These are phyloP conservation scores for Candida michaelii DNA, from an alignment of 805 yeast species.

Conservation along the genomic window DNA sequence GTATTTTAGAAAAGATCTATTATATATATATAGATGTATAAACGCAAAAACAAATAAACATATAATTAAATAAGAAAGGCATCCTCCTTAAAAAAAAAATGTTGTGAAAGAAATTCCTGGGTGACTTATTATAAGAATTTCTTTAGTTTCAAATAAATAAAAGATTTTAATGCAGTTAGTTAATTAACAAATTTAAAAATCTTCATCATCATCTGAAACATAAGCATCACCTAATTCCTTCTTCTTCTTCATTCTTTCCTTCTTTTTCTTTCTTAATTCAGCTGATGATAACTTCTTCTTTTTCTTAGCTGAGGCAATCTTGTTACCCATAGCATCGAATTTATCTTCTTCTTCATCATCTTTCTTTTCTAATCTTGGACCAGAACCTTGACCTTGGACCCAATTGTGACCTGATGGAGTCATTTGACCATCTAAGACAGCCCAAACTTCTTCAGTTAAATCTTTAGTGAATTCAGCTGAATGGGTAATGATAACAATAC, in stretches of 20 bases:
- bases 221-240: constrained; percentile 99
- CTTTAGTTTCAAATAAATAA: constrained; percentile 1
- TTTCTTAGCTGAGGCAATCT: constrained; percentile 95
- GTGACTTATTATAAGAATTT: constrained; percentile 3
- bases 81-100: constrained; percentile 7
- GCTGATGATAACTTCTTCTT: constrained; percentile 97
- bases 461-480: constrained; percentile 99
- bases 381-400: constrained; percentile 99
- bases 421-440: constrained; percentile 97
- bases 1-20: constrained; percentile 13
- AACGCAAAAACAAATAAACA: constrained; percentile 16
- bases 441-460: constrained; percentile 99
- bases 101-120: constrained; percentile 6
- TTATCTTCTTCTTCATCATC: constrained; percentile 96
- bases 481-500: constrained; percentile 99
- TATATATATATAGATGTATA: constrained; percentile 17
- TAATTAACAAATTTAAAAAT: constrained; percentile 34
- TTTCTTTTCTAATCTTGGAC: constrained; percentile 99
- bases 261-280: constrained; percentile 99
- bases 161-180: not conserved
- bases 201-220: constrained; percentile 92
- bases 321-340: constrained; percentile 99
- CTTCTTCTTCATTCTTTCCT: constrained; percentile 99
- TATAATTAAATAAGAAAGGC: constrained; percentile 11
- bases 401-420: constrained; percentile 99